These are phyloP conservation scores for Ulota crispa DNA, from an alignment of 225 moss, liverwort and hornwort genomes.

Conservation along the genomic window DNA sequence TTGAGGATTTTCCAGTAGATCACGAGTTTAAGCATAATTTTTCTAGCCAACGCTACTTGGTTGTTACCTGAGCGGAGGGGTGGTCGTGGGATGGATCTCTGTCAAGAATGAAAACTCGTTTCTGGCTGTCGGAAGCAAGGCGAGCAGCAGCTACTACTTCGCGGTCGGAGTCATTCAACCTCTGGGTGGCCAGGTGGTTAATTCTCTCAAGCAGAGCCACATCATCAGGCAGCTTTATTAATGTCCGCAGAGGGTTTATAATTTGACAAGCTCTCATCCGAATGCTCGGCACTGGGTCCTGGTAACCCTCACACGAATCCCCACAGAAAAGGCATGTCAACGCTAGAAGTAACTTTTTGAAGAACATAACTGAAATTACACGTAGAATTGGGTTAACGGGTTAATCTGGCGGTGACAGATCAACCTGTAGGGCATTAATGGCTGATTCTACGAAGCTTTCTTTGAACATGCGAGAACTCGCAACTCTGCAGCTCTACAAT, in stretches of 20 bases:
- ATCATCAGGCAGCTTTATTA: conserved; percentile 87
- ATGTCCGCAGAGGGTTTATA: conserved; percentile 72
- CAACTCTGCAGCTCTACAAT: conserved; percentile 76
- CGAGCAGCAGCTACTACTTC: conserved; percentile 88
- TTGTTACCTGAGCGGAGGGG: conserved; percentile 64
- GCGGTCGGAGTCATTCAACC: conserved; percentile 79
- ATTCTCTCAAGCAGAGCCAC: conserved; percentile 79
- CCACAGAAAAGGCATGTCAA: conserved; percentile 18
- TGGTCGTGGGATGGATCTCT: conserved; percentile 62
- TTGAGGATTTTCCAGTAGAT: neutral
- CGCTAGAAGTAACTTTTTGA: neutral
- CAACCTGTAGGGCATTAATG: conserved; percentile 83
- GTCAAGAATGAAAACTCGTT: conserved; percentile 73
- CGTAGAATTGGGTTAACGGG: neutral
- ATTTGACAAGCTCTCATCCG: conserved; percentile 87
- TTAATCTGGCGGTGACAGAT: conserved; percentile 8
- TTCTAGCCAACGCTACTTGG: neutral
- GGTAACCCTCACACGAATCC: conserved; percentile 23
- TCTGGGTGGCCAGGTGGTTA: conserved; percentile 88
- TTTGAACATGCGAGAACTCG: conserved; percentile 94
- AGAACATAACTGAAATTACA: neutral
- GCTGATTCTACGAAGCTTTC: conserved; percentile 85
- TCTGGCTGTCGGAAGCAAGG: conserved; percentile 74
- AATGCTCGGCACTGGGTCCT: conserved; percentile 98
- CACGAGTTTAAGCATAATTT: neutral